Evolutionary conservation across 2,329 filamentous ascomycete species (phyloP), one percentile per base, ranked within the genome.

Genomic region (Cordyceps militaris): DNA sequence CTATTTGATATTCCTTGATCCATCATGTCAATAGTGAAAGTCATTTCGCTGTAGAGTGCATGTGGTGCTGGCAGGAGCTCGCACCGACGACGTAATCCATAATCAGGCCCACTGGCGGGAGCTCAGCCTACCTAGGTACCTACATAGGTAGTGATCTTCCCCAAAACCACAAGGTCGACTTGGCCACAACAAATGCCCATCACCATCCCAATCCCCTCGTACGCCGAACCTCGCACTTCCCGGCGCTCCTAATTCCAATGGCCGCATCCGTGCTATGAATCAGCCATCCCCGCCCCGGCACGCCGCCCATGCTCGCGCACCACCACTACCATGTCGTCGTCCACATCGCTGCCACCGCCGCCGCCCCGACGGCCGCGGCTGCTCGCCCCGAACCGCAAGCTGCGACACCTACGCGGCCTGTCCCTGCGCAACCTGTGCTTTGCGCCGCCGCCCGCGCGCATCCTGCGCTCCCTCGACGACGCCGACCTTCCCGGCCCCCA

Each of bases 401-500:
- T 97, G 55, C 86, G 93, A 56, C 92, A 97, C 76, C 81, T 97
- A 4, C 86, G 89, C 66, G 91, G 90, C 63, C 84, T 97, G 64
- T 93, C 89, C 57, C 76, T 97, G 53, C 89, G 93, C 59, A 97
- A 97, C 71, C 78, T 97, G 44, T 85, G 84, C 61, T 85, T 96
- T 63, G 77, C 77, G 76, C 61, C 75, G 76, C 61, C 75, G 77
- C 59, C 75, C 76, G 62, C 75, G 77, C 59, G 75, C 76, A 62
- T 32, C 43, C 66, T 75, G 79, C 71, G 89, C 40, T 86, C 88
- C 66, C 89, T 93, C 73, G 92, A 96, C 71, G 89, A 92, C 65
- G 87, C 85, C 32, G 81, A 87, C 34, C 83, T 90, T 32, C 44
- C 40, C 28, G 24, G 16, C 40, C 10, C 14, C 14, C 14, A 23